Conservation (phyloP, 2,329 filamentous ascomycete species). For the Paracoccidioides brasiliensis region DNA sequence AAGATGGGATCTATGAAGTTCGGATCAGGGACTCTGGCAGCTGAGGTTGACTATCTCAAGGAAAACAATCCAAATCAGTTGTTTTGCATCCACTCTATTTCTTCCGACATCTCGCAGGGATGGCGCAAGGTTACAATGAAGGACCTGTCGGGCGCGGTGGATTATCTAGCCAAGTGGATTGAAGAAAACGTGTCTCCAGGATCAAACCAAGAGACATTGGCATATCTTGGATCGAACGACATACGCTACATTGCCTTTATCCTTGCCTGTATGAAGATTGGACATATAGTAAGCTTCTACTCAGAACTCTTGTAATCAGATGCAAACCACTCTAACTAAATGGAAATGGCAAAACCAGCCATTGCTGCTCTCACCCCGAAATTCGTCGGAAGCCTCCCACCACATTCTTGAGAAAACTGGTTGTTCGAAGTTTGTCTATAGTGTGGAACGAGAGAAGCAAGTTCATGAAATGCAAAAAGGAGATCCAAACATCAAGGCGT, state of each 20-base stretch:
- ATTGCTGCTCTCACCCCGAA: slow-evolving; percentile 16
- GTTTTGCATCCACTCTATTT: slow-evolving; percentile 3
- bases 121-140: slow-evolving; percentile 7
- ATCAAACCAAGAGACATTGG: slow-evolving; percentile 8
- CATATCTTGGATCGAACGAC: slow-evolving; percentile 14
- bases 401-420: slow-evolving; percentile 8
- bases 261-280: slow-evolving; percentile 11
- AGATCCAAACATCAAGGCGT: slow-evolving; percentile 3
- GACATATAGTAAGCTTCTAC: slow-evolving; percentile 8
- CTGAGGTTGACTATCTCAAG: background rate
- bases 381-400: slow-evolving; percentile 13
- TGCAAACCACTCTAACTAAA: slow-evolving; percentile 7
- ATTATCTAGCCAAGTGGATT: slow-evolving; percentile 16
- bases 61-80: slow-evolving; percentile 1
- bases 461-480: slow-evolving; percentile 11
- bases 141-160: slow-evolving; percentile 14
- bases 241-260: slow-evolving; percentile 12
- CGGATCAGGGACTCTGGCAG: background rate
- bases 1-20: background rate
- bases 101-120: slow-evolving; percentile 4
- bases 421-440: slow-evolving; percentile 9
- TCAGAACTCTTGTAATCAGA: slow-evolving; percentile 20
- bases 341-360: slow-evolving; percentile 8
- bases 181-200: slow-evolving; percentile 11
- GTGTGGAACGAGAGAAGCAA: slow-evolving; percentile 14